phyloP scores from a whole-genome alignment of 148 eudicot genomes.

The Vaccinium macrocarpon region DNA sequence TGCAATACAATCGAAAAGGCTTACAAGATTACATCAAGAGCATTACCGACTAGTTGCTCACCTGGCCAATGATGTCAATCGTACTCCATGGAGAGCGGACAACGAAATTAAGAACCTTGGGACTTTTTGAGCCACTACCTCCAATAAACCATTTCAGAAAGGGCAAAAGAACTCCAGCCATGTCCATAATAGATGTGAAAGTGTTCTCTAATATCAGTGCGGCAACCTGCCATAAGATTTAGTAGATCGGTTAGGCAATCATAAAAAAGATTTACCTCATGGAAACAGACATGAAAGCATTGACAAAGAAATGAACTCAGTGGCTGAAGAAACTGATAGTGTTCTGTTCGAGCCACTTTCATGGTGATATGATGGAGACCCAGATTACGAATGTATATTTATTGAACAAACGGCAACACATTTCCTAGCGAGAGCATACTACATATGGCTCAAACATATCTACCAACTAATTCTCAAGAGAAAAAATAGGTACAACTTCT shows the following conservation, averaged over 20 bases:
- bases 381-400: background rate
- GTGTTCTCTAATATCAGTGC: slow-evolving; percentile 86
- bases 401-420: background rate
- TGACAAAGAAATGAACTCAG: background rate
- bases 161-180: slow-evolving; percentile 96
- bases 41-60: slow-evolving; percentile 25
- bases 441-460: background rate
- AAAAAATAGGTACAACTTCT: background rate
- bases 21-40: slow-evolving; percentile 9
- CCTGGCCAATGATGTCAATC: slow-evolving; percentile 79
- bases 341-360: background rate
- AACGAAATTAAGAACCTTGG: slow-evolving; percentile 59
- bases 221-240: slow-evolving; percentile 49
- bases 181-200: slow-evolving; percentile 90
- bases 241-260: background rate
- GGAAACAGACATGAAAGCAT: background rate
- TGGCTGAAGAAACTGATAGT: background rate
- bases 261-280: background rate
- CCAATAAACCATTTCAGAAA: slow-evolving; percentile 92
- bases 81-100: slow-evolving; percentile 96
- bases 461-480: background rate
- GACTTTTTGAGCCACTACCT: slow-evolving; percentile 61
- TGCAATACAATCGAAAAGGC: background rate
- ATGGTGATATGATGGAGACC: background rate
- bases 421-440: background rate